Conservation (phyloP, 192 early-diverging fungal species). For the Umbelopsis isabellina region DNA sequence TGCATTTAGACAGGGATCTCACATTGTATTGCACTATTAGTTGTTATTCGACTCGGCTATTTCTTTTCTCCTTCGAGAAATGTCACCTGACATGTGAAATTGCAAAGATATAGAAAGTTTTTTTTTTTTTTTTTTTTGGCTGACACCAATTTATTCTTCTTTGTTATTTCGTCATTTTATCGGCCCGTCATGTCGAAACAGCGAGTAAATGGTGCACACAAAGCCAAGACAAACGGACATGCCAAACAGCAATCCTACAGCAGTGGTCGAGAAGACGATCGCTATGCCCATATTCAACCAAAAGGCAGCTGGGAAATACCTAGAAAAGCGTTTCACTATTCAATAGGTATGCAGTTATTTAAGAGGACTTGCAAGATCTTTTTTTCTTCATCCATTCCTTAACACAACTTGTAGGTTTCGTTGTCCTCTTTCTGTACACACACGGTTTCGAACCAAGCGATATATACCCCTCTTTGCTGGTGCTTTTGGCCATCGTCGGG, state of each 20-base stretch:
- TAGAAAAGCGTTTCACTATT: conserved; percentile 47
- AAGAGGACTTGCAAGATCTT: not conserved
- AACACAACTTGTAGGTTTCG: conserved; percentile 37
- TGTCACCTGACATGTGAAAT: conserved; percentile 19
- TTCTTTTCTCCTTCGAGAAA: not conserved
- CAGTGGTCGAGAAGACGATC: not conserved
- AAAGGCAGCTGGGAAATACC: conserved; percentile 47
- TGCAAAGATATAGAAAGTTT: not conserved
- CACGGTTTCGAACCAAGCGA: conserved; percentile 25
- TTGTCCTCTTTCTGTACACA: conserved; percentile 34
- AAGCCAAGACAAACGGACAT: conserved; percentile 1
- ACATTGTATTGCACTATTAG: no score
- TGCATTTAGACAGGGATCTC: no score
- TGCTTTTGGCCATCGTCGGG: conserved; percentile 27
- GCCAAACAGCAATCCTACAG: not conserved
- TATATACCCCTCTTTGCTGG: conserved; percentile 25
- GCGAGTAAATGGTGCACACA: not conserved
- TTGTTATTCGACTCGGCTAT: not conserved
- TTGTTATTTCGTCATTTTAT: not conserved
- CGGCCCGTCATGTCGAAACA: not conserved
- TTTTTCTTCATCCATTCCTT: not conserved
- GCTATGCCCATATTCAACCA: conserved; percentile 32
- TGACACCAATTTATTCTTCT: not conserved
- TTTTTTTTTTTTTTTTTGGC: not conserved
- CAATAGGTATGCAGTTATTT: conserved; percentile 48